Base-by-base conservation (phyloP, 192 early-diverging fungal genomes). In the Rhizophagus prolifer region DNA sequence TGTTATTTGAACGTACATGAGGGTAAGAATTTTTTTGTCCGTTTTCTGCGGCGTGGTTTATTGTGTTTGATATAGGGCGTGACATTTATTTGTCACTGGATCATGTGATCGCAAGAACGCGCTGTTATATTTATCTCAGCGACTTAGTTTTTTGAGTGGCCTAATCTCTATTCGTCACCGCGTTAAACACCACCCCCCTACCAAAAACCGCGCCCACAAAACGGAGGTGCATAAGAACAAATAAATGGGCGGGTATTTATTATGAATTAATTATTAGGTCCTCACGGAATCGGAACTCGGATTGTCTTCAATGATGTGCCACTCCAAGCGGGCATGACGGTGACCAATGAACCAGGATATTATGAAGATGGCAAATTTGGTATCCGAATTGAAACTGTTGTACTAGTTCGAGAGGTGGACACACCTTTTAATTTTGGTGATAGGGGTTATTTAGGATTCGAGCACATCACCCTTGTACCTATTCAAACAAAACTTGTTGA, bases 281-380 rank as follows among this genome's bases (percentile, higher is more conserved):
- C 97, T 34, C 97, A 99, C 76, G 95, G 95, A 71, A 94, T 98
- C 69, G 93, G 93, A 23, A 88, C 92, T 58, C 89, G 96, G 46
- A 85, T 89, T 65, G 84, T 79, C 16, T 91, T 89, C 82, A 91
- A 95, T 80, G 91, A 93, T 61, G 88, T 87, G 7, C 90, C 92
- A 3, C 84, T 99, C 50, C 89, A 88, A 50, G 86, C 90, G 9
- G 96, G 96, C 21, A 99, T 99, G 97, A 96, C 93, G 1, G 91
- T 99, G 46, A 96, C 97, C 23, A 94, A 99, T 80, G 91, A 99
- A 83, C 97, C 97, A 23, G 97, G 97, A 1, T 99, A 94, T 86
- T 99, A 99, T 80, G 91, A 97, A 82, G 96, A 99, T 82, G 96
- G 95, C 28, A 85, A 89, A 44, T 99, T 98, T 82, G 97, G 97